phyloP scores from a whole-genome alignment of 1,284 basidiomycete genomes.

The Cryptococcus sp. region DNA sequence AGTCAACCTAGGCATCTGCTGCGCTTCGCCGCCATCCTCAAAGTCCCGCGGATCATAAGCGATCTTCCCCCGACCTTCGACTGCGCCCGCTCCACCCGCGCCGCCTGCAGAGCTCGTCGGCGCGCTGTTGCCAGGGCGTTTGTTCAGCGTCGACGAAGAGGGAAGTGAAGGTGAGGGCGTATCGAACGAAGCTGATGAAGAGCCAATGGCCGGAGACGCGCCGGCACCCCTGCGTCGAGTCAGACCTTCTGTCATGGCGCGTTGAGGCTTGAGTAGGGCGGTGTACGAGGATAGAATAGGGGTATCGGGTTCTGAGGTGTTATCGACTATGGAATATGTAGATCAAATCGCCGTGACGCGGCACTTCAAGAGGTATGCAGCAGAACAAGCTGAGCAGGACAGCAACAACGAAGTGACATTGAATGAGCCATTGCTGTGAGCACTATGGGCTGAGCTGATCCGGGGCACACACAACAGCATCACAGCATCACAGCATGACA shows the following conservation, averaged over 20 bases:
- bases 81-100: constrained; percentile 68
- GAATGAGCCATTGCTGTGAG: no score
- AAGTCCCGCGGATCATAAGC: constrained; percentile 94
- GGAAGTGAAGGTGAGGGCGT: constrained; percentile 12
- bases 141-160: constrained; percentile 18
- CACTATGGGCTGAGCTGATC: no score
- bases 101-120: constrained; percentile 57
- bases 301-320: no score
- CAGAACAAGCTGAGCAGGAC: no score
- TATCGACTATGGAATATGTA: no score
- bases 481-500: no score
- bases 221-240: constrained; percentile 51
- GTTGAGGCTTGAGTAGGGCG: constrained; percentile 4
- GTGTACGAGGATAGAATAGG: no score
- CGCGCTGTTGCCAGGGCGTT: constrained; percentile 18
- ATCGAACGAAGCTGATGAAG: constrained; percentile 22
- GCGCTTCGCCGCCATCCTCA: constrained; percentile 71
- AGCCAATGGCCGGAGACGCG: constrained; percentile 32
- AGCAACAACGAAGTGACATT: no score
- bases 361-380: no score
- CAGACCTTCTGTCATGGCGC: constrained; percentile 50
- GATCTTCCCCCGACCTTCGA: constrained; percentile 79
- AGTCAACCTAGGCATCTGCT: constrained; percentile 79
- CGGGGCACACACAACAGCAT: no score
- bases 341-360: no score